Conservation (phyloP, 768 basidiomycete genomes). For the Macrolepiota dolichaula region DNA sequence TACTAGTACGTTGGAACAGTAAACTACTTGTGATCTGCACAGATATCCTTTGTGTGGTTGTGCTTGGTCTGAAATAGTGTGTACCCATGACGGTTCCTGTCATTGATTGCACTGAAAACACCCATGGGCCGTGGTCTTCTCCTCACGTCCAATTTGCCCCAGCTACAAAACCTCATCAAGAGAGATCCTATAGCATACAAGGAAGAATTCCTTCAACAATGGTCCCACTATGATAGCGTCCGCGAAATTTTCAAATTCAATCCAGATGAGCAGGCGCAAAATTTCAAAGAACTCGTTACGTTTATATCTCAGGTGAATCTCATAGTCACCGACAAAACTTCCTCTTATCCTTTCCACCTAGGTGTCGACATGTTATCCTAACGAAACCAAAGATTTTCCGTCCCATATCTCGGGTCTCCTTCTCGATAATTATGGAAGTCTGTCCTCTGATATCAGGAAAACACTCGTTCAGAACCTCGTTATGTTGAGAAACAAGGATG, state of each 20-base stretch:
- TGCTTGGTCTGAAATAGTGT: neutral
- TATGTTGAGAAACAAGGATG: slow-evolving; percentile 89
- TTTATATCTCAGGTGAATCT: slow-evolving; percentile 80
- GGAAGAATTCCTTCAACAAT: slow-evolving; percentile 96
- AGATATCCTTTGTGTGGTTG: slow-evolving; percentile 3
- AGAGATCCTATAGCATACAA: slow-evolving; percentile 86
- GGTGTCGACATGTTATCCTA: slow-evolving; percentile 93
- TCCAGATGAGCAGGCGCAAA: slow-evolving; percentile 80
- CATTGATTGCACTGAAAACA: neutral
- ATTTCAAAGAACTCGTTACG: slow-evolving; percentile 82
- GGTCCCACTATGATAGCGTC: slow-evolving; percentile 90
- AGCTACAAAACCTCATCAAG: slow-evolving; percentile 96
- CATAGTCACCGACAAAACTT: neutral
- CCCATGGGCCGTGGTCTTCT: slow-evolving; percentile 62
- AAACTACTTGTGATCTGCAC: neutral
- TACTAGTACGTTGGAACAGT: no score
- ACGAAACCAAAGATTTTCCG: slow-evolving; percentile 85
- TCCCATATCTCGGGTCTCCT: slow-evolving; percentile 74
- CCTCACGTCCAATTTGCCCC: slow-evolving; percentile 86
- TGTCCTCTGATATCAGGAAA: slow-evolving; percentile 80
- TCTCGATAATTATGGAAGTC: slow-evolving; percentile 70
- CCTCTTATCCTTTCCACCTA: slow-evolving; percentile 21
- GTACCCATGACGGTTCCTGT: neutral
- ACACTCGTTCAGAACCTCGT: slow-evolving; percentile 88
- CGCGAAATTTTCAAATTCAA: slow-evolving; percentile 80